Evolutionary conservation across 139 green algal species (phyloP), one percentile per base, ranked within the genome.

Genomic region (Penium margaritaceum): DNA sequence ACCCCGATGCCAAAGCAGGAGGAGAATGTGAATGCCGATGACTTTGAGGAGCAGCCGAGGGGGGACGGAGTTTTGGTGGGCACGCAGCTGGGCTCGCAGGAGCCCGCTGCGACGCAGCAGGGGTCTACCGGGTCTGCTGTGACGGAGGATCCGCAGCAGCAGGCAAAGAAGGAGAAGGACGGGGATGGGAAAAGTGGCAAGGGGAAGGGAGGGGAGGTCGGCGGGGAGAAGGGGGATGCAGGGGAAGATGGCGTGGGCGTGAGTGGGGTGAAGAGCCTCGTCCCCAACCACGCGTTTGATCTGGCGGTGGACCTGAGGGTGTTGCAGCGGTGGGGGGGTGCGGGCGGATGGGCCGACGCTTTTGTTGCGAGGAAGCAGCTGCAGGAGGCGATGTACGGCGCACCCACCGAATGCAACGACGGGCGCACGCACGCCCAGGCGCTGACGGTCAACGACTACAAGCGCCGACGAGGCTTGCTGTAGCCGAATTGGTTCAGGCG

Each of bases 381-480:
- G 63, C 47, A 70, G 39, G 73, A 80, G 36, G 43, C 64, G 2
- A 54, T 43, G 34, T 72, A 41, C 43, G 73, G 73, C 15, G 73
- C 35, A 0, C 73, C 19, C 17, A 55, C 65, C 5, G 66, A 15
- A 17, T 21, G 27, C 30, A 3, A 21, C 17, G 55, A 55, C 17
- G 64, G 53, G 19, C 21, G 35, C 36, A 24, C 34, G 32, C 36
- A 70, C 3, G 4, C 21, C 24, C 34, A 32, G 21, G 34, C 43
- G 9, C 14, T 80, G 12, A 80, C 64, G n/a, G 36, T 80, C 27
- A 74, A 70, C 7, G 73, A 80, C 32, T 80, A 80, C n/a, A 80
- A 80, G 73, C 38, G 73, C 3, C 39, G 73, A 34, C 32, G 73
- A 68, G 73, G 73, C 30, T 51, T 80, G 64, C n/a, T 69, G 1